Evolutionary conservation across 225 moss, liverwort and hornwort genomes (phyloP).

Genomic region (Rhytidiadelphus loreus): DNA sequence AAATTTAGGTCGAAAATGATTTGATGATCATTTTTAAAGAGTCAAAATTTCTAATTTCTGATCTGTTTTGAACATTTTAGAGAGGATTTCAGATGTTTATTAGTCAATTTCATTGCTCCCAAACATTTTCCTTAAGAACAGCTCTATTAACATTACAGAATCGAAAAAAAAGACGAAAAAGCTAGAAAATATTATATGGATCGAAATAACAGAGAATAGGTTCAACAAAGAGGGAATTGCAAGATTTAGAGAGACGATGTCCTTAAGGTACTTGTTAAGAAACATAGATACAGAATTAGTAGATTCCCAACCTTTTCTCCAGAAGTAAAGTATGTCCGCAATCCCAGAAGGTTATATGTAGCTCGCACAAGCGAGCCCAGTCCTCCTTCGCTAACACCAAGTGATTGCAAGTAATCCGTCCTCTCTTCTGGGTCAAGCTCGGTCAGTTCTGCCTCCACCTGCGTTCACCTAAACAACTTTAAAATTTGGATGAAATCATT

Average conservation of each 20-base stretch:
- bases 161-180: not conserved
- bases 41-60: not conserved
- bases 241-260: not conserved
- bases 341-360: constrained; percentile 80
- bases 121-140: not conserved
- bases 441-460: constrained; percentile 94
- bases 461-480: not conserved
- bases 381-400: constrained; percentile 89
- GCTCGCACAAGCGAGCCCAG: constrained; percentile 78
- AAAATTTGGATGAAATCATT: not conserved
- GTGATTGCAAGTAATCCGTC: constrained; percentile 74
- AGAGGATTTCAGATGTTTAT: not conserved
- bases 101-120: not conserved
- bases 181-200: not conserved
- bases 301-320: constrained; percentile 64
- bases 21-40: not conserved
- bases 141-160: not conserved
- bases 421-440: constrained; percentile 91
- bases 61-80: not conserved
- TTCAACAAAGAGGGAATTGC: not conserved
- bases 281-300: not conserved
- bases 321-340: constrained; percentile 93
- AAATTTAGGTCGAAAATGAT: not conserved
- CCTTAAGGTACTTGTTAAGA: not conserved
- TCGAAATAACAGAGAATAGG: not conserved